phyloP scores from a whole-genome alignment of 331 rosid genomes.

The Acacia concinna region DNA sequence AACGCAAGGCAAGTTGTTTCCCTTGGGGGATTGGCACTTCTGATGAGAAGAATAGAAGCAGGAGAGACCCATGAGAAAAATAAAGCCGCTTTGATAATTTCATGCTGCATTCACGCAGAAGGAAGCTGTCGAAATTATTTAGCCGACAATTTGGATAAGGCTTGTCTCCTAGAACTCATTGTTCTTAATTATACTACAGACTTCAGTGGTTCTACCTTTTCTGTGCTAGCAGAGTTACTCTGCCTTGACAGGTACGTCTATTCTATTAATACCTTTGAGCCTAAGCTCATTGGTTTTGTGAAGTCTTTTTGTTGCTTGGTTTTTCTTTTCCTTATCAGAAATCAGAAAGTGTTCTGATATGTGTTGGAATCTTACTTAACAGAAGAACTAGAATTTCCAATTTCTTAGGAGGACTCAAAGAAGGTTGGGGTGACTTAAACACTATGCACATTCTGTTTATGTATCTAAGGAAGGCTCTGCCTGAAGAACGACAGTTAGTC shows the following conservation, averaged over 20 bases:
- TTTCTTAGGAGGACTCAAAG: conserved; percentile 59
- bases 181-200: conserved; percentile 46
- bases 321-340: background rate
- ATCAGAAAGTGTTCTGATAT: conserved; percentile 16
- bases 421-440: conserved; percentile 69
- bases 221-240: conserved; percentile 62
- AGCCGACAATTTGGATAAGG: conserved; percentile 55
- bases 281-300: background rate
- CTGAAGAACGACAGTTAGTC: conserved; percentile 59
- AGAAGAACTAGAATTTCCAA: conserved; percentile 59
- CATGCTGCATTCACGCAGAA: conserved; percentile 68
- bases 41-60: conserved; percentile 52
- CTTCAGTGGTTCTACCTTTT: conserved; percentile 48
- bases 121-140: conserved; percentile 70
- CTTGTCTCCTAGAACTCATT: conserved; percentile 67
- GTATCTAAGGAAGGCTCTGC: conserved; percentile 57
- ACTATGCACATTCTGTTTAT: conserved; percentile 63
- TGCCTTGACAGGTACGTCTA: conserved; percentile 59
- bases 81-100: conserved; percentile 47
- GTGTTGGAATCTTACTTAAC: conserved; percentile 32
- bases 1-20: conserved; percentile 74
- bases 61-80: conserved; percentile 62
- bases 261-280: background rate
- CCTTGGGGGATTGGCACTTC: conserved; percentile 69
- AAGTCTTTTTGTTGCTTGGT: background rate